phyloP scores from a whole-genome alignment of 495 filamentous ascomycete species.

The Extremus antarcticus region DNA sequence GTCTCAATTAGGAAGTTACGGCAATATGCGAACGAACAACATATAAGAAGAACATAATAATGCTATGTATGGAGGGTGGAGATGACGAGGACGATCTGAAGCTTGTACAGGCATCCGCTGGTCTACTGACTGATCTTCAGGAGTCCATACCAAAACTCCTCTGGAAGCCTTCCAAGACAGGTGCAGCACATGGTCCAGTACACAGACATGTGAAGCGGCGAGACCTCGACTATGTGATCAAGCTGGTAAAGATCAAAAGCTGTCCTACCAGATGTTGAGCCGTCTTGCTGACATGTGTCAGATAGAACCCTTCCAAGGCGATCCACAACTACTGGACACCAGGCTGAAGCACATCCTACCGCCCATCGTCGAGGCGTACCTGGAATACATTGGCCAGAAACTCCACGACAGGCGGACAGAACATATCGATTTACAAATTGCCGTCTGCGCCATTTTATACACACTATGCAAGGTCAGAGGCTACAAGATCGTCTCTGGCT shows the following conservation, averaged over 20 bases:
- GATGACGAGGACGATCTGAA: conserved; percentile 30
- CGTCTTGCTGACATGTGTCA: conserved; percentile 34
- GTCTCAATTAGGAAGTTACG: background rate
- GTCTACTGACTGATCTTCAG: conserved; percentile 21
- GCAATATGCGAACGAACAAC: too few species aligned
- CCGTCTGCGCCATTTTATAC: conserved; percentile 70
- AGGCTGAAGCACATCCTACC: conserved; percentile 65
- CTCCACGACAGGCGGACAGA: background rate
- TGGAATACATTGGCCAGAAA: conserved; percentile 45
- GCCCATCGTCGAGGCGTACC: conserved; percentile 58
- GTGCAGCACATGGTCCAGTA: conserved; percentile 2
- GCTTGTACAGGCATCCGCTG: conserved; percentile 24
- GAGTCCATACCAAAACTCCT: conserved; percentile 20
- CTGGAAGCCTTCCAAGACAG: conserved; percentile 10
- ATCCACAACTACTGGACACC: conserved; percentile 90
- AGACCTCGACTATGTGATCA: conserved; percentile 24
- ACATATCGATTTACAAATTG: conserved; percentile 33
- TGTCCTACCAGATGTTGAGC: too few species aligned
- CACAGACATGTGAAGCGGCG: conserved; percentile 19
- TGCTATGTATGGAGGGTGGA: conserved; percentile 9
- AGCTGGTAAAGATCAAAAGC: conserved; percentile 18
- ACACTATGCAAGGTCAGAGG: conserved; percentile 90
- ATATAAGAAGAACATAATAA: too few species aligned
- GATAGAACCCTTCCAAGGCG: conserved; percentile 90
- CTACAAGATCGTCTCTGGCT: conserved; percentile 79